Evolutionary conservation across 2,329 filamentous ascomycete genomes (phyloP), one percentile per base, ranked within the genome.

Genomic region (Diaporthe capsici): DNA sequence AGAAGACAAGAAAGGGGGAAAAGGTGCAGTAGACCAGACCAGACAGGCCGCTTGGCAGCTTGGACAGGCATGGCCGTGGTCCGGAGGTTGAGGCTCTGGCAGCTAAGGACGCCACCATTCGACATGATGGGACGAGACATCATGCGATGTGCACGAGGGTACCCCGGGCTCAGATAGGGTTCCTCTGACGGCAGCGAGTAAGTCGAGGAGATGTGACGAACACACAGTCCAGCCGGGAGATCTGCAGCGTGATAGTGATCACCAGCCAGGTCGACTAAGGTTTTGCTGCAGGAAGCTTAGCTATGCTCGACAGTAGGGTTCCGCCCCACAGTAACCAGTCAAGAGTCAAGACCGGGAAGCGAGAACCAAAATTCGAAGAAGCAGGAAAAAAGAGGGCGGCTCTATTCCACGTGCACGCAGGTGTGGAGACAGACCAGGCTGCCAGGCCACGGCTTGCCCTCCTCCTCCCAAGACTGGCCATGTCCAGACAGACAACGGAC

Each of bases 211-310:
- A 68, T 68, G 65, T 68, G 65, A 68, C 34, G 65, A 68, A 68
- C 65, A 39, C 31, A 25, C 28, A 51, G 44, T 9, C 15, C 22
- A 67, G 47, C 3, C 65, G 65, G 65, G 49, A 55, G 65, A 70
- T 70, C 65, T 70, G 65, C 65, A 42, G 47, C n/a, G 47, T 68
- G 49, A 70, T 42, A n/a, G 34, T 70, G 65, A 70, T 70, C 49
- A 39, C 22, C 65, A 55, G 65, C 65, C 65, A 55, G 65, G 65
- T 39, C 34, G 65, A 42, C 7, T 39, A 55, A 55, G 22, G 15
- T 55, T 68, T 57, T 28, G 53, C 28, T 55, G 49, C 65, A 22
- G 34, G 65, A 70, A 70, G 65, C 65, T 70, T 70, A 42, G 49
- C 47, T 49, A 20, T 70, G 65, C 34, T 53, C 65, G 65, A 53